phyloP scores from a whole-genome alignment of 2,329 filamentous ascomycete genomes.

The Biscogniauxia mediterranea region DNA sequence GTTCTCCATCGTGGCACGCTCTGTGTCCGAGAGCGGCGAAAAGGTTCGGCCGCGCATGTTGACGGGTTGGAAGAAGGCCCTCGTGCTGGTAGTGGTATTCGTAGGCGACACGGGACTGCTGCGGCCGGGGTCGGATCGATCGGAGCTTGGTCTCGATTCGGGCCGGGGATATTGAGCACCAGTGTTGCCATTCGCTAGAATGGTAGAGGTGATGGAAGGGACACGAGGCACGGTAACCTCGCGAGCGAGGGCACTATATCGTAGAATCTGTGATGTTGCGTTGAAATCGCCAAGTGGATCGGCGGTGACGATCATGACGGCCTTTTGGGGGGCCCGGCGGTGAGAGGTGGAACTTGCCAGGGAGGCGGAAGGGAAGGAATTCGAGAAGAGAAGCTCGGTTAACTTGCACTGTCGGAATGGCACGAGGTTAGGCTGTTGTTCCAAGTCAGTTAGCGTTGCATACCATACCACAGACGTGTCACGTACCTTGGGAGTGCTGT shows the following conservation, averaged over 20 bases:
- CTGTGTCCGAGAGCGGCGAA: conserved; percentile 43
- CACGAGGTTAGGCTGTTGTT: conserved; percentile 64
- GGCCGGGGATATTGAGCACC: conserved; percentile 16
- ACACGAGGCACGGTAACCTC: conserved; percentile 90
- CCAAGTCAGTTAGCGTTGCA: conserved; percentile 3
- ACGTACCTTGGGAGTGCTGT: conserved; percentile 68
- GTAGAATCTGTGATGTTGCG: conserved; percentile 90
- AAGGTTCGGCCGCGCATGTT: conserved; percentile 27
- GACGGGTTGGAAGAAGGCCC: conserved; percentile 42
- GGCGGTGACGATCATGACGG: conserved; percentile 93
- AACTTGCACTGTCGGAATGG: conserved; percentile 83
- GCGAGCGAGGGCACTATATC: conserved; percentile 88
- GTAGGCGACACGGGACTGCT: conserved; percentile 20
- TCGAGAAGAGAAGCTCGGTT: conserved; percentile 83
- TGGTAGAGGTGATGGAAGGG: conserved; percentile 75
- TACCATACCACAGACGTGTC: not conserved
- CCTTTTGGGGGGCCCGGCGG: conserved; percentile 74
- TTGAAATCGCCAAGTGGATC: conserved; percentile 94
- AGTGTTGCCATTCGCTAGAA: conserved; percentile 43
- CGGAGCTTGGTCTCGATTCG: conserved; percentile 20
- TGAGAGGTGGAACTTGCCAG: conserved; percentile 42
- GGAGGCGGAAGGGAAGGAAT: conserved; percentile 70
- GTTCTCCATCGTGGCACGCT: conserved; percentile 74
- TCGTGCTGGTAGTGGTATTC: conserved; percentile 10
- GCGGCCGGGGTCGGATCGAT: not conserved